Evolutionary conservation across 768 basidiomycete species (phyloP).

Genomic region (Suillus fuscotomentosus): DNA sequence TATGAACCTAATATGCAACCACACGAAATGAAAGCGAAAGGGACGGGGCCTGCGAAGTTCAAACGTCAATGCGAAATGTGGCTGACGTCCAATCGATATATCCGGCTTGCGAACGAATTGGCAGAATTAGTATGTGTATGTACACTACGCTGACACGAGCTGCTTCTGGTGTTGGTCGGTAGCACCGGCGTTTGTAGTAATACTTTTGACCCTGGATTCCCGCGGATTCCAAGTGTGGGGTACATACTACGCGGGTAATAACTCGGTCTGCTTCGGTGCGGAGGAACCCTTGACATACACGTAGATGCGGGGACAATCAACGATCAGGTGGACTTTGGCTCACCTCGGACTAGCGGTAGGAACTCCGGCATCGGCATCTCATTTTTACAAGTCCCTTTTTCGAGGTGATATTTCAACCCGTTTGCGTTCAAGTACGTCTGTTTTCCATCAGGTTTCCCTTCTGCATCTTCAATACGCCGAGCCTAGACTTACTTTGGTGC

Average conservation of each 20-base stretch:
- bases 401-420: constrained; percentile 65
- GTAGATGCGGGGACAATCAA: not conserved
- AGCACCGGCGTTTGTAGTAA: not conserved
- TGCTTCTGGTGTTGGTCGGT: not conserved
- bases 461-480: constrained; percentile 3
- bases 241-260: not conserved
- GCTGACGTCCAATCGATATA: not conserved
- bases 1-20: not conserved
- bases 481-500: constrained; percentile 46
- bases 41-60: not conserved
- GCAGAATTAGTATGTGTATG: not conserved
- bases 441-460: not conserved
- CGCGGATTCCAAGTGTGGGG: constrained; percentile 4
- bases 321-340: not conserved
- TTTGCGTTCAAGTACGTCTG: constrained; percentile 66
- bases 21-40: not conserved
- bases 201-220: not conserved
- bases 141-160: not conserved
- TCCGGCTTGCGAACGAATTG: not conserved
- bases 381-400: constrained; percentile 62
- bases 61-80: not conserved
- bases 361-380: constrained; percentile 18
- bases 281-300: not conserved
- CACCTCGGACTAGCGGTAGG: not conserved
- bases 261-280: not conserved